A percentile compares a stretch with the other conserved stretches of the same genome.
phyloP scores from a whole-genome alignment of 2,329 filamentous ascomycete species.

The Didymosphaeria variabile region DNA sequence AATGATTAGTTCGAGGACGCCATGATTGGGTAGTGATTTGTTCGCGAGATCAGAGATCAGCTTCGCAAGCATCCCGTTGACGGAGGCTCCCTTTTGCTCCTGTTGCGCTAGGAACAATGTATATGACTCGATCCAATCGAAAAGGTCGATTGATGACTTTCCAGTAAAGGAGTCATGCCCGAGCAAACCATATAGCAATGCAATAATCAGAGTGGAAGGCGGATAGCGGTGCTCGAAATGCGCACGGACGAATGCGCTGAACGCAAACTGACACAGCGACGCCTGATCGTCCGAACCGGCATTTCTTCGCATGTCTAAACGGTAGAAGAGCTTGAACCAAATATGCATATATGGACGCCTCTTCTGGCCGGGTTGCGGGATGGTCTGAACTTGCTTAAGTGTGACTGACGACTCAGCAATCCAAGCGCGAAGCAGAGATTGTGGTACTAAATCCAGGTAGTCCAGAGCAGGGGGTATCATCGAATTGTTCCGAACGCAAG shows the following conservation, averaged over 20 bases:
- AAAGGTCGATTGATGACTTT: background rate
- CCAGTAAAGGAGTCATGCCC: constrained; percentile 11
- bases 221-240: constrained; percentile 9
- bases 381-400: constrained; percentile 4
- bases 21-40: constrained; percentile 23
- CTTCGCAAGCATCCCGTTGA: constrained; percentile 21
- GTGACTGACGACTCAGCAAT: constrained; percentile 20
- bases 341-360: constrained; percentile 16
- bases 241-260: constrained; percentile 4
- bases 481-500: constrained; percentile 4
- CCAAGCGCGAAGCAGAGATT: background rate
- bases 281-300: background rate
- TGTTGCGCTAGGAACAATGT: constrained; percentile 8
- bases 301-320: constrained; percentile 21
- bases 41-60: constrained; percentile 24
- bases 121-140: constrained; percentile 14
- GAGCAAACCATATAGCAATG: constrained; percentile 10
- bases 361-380: constrained; percentile 1
- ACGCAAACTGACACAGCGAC: constrained; percentile 15
- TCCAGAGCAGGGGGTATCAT: background rate
- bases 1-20: constrained; percentile 25
- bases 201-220: constrained; percentile 6
- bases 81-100: background rate
- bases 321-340: constrained; percentile 34
- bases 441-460: constrained; percentile 3